Conservation (phyloP, 1,139 yeast species). For the Nakaseomyces kungkrabaensis region DNA sequence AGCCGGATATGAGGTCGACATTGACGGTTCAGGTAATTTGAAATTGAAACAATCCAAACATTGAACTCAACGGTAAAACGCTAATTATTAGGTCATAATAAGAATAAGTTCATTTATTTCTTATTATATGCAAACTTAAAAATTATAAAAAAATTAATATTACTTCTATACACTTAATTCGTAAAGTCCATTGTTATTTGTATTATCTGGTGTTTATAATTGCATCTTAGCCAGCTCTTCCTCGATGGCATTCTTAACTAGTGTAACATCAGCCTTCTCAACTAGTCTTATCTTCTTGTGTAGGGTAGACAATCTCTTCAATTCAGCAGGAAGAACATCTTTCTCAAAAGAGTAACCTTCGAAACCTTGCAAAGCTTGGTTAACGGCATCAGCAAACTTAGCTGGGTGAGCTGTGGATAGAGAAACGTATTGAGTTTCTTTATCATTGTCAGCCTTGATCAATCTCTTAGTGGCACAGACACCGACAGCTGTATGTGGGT, state of each 20-base stretch:
- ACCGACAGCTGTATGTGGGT: constrained; percentile 96
- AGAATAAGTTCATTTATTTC: constrained; percentile 1
- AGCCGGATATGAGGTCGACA: constrained; percentile 51
- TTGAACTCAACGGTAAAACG: constrained; percentile 1
- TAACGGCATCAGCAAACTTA: constrained; percentile 92
- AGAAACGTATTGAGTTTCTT: constrained; percentile 51
- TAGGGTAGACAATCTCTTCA: constrained; percentile 58
- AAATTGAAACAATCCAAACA: constrained; percentile 24
- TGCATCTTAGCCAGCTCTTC: constrained; percentile 53
- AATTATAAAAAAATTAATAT: not conserved
- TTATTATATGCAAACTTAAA: constrained; percentile 2
- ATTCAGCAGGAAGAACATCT: constrained; percentile 82
- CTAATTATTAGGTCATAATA: not conserved
- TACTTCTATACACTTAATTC: constrained; percentile 1
- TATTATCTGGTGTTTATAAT: constrained; percentile 10
- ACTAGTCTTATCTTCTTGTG: constrained; percentile 71
- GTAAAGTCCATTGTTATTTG: not conserved
- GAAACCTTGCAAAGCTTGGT: constrained; percentile 56
- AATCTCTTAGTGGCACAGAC: constrained; percentile 64
- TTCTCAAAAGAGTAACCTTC: constrained; percentile 74
- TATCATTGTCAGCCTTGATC: constrained; percentile 40
- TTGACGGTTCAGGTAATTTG: constrained; percentile 43
- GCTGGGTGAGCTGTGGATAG: constrained; percentile 98
- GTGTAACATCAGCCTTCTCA: constrained; percentile 61
- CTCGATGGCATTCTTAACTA: constrained; percentile 64